Evolutionary conservation across 2,329 filamentous ascomycete species (phyloP).

Genomic region (Cladosporium halotolerans): DNA sequence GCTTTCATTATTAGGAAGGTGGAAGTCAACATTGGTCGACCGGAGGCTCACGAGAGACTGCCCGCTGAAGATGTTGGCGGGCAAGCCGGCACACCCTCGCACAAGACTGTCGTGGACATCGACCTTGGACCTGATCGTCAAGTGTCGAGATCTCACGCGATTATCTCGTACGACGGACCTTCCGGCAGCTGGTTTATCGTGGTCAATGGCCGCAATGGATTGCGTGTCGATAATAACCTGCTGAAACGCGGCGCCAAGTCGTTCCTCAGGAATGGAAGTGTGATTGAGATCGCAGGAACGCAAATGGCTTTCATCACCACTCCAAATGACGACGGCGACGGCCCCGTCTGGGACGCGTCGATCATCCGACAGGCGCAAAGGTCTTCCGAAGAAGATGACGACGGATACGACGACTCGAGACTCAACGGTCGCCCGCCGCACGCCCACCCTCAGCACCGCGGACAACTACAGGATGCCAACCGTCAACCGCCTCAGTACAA

Average conservation of each 20-base stretch:
- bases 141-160: slow-evolving; percentile 45
- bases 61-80: slow-evolving; percentile 19
- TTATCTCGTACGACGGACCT: slow-evolving; percentile 42
- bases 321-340: slow-evolving; percentile 63
- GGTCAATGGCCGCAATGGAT: slow-evolving; percentile 86
- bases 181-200: slow-evolving; percentile 68
- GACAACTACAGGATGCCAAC: slow-evolving; percentile 4
- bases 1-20: slow-evolving; percentile 75
- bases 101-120: slow-evolving; percentile 62
- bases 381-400: slow-evolving; percentile 38
- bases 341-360: slow-evolving; percentile 51
- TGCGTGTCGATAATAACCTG: slow-evolving; percentile 70
- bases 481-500: slow-evolving; percentile 15
- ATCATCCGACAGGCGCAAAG: slow-evolving; percentile 33
- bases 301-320: slow-evolving; percentile 99
- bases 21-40: slow-evolving; percentile 69
- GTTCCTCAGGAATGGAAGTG: slow-evolving; percentile 73
- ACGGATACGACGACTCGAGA: slow-evolving; percentile 27
- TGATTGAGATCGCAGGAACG: slow-evolving; percentile 83
- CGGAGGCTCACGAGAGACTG: slow-evolving; percentile 33
- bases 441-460: slow-evolving; percentile 12
- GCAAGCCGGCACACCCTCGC: slow-evolving; percentile 21
- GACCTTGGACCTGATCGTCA: slow-evolving; percentile 60
- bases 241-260: slow-evolving; percentile 62
- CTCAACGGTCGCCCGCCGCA: slow-evolving; percentile 12